Evolutionary conservation across 768 basidiomycete genomes (phyloP).

Genomic region (Asterophora lycoperdoides): DNA sequence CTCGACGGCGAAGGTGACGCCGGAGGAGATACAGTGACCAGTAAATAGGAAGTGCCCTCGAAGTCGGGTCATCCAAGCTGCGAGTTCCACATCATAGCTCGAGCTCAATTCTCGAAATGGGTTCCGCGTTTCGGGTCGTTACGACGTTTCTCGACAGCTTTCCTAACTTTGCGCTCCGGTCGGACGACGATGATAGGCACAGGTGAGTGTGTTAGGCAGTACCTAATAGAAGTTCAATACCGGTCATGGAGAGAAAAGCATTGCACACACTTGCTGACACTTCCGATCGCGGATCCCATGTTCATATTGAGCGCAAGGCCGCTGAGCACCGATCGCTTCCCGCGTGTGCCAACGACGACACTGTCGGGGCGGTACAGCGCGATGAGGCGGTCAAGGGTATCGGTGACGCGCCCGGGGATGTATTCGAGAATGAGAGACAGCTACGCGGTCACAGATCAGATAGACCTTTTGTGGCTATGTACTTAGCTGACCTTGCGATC

Average conservation of each 20-base stretch:
- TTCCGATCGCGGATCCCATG: constrained; percentile 40
- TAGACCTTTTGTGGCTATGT: too few species aligned
- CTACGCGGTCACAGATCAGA: constrained; percentile 28
- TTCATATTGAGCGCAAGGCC: constrained; percentile 30
- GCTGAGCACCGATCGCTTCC: constrained; percentile 44
- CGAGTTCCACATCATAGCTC: neutral
- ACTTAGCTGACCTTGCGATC: constrained; percentile 72
- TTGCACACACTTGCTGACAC: constrained; percentile 41
- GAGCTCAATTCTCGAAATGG: constrained; percentile 52
- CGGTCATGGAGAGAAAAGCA: neutral
- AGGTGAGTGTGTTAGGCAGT: constrained; percentile 87
- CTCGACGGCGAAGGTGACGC: too few species aligned
- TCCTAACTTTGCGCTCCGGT: constrained; percentile 82
- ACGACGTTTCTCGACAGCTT: constrained; percentile 78
- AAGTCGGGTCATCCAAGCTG: too few species aligned
- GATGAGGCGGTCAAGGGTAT: constrained; percentile 88
- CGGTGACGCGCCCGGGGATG: constrained; percentile 86
- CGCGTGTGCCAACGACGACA: constrained; percentile 89
- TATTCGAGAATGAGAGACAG: constrained; percentile 91
- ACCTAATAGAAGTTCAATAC: constrained; percentile 33
- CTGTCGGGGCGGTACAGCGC: constrained; percentile 90
- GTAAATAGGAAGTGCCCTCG: too few species aligned
- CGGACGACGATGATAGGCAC: constrained; percentile 96
- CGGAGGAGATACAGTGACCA: too few species aligned
- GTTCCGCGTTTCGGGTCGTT: constrained; percentile 86